Conservation (phyloP, 148 eudicot genomes). For the Fallopia convolvulus region DNA sequence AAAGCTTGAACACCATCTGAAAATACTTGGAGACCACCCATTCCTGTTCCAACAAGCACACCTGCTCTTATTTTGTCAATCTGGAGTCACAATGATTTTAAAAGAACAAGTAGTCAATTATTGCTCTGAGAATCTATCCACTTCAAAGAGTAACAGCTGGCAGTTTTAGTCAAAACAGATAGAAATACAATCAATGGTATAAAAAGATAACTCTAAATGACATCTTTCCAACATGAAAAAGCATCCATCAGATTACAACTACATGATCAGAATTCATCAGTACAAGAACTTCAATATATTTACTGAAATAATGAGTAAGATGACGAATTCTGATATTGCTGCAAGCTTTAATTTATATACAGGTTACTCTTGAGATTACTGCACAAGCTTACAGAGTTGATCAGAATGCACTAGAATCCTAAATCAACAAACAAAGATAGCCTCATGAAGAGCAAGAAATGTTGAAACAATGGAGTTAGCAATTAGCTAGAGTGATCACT, state of each 20-base stretch:
- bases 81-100: constrained; percentile 24
- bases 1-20: constrained; percentile 82
- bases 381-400: neutral
- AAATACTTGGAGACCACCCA: constrained; percentile 86
- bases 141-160: neutral
- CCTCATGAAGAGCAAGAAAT: neutral
- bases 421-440: neutral
- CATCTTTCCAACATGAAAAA: neutral
- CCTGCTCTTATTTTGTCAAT: constrained; percentile 85
- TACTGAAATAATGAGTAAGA: neutral
- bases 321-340: too few relatives aligned
- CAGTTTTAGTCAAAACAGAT: neutral
- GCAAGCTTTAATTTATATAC: neutral
- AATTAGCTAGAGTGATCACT: neutral
- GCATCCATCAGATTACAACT: neutral
- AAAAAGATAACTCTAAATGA: neutral
- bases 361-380: neutral
- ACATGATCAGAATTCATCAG: neutral
- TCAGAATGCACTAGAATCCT: neutral
- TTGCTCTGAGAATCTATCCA: neutral
- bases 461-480: neutral
- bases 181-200: neutral
- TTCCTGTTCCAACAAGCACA: constrained; percentile 90
- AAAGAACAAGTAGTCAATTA: neutral
- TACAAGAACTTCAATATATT: neutral